These are phyloP conservation scores for Eragrostis nindensis DNA, from an alignment of 176 grass and related monocot species.

Conservation along the genomic window DNA sequence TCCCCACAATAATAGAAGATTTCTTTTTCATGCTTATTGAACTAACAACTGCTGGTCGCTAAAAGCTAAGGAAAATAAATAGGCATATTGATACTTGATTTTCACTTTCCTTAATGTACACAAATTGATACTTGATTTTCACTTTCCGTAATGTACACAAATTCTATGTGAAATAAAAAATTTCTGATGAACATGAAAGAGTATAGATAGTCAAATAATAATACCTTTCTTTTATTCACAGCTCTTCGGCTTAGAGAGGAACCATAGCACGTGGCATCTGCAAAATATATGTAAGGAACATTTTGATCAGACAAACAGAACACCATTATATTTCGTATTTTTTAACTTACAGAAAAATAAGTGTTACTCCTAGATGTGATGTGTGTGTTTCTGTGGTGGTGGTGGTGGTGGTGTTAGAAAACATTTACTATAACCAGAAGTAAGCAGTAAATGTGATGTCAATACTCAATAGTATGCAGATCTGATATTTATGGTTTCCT, in stretches of 20 bases:
- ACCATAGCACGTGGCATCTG: slow-evolving; percentile 32
- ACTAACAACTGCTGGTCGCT: not conserved
- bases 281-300: slow-evolving; percentile 34
- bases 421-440: slow-evolving; percentile 1
- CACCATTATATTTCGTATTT: not conserved
- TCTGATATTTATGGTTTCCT: slow-evolving; percentile 21
- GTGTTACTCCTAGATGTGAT: not conserved
- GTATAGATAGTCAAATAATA: slow-evolving; percentile 5
- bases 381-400: slow-evolving; percentile 22
- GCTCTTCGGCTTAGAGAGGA: slow-evolving; percentile 50
- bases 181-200: not conserved
- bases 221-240: slow-evolving; percentile 88
- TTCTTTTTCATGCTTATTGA: not conserved
- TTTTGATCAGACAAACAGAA: slow-evolving; percentile 5
- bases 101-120: too few relatives aligned
- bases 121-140: too few relatives aligned
- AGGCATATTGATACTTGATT: not conserved
- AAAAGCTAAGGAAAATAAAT: not conserved
- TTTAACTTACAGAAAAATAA: not conserved
- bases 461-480: not conserved
- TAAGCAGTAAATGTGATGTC: not conserved
- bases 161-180: slow-evolving; percentile 9
- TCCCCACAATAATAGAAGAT: not conserved
- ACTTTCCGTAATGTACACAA: too few relatives aligned
- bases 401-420: slow-evolving; percentile 31